Evolutionary conservation across 1,284 basidiomycete species (phyloP), one percentile per base, ranked within the genome.

Genomic region (Meira nashicola): DNA sequence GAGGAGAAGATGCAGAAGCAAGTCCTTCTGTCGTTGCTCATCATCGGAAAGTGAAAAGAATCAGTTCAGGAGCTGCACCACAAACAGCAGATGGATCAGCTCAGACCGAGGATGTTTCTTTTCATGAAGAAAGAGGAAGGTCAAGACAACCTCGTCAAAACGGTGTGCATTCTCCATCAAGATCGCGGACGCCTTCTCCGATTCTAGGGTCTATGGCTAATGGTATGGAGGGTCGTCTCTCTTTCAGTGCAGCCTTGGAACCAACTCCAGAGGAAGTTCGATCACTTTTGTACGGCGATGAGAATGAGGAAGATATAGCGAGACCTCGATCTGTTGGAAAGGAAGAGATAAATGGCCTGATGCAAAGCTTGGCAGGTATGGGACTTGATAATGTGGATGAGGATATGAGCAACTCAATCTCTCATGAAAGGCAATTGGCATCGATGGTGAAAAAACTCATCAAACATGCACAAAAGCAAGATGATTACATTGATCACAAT

Each of bases 141-240:
- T 19, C 14, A 19, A 23, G 25, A 37, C 17, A 39, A 10, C 17
- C 11, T 54, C 19, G 19, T 28, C 12, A 56, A 25, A 39, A 38
- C 37, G 21, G 11, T 33, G 41, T 2, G 7, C 40, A 23, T 23
- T 43, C 54, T 15, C 25, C 54, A 28, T 47, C 54, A 14, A 60
- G 68, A 48, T 70, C 71, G n/a, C 65, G 64, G 39, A 76, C 72
- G 5, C 74, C 72, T 11, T 73, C 71, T 15, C 74, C 74, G 39
- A 70, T 74, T 33, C 60, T 76, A 21, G 73, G 73, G 2, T 55
- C 62, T 19, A 23, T 48, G 46, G 12, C 23, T 21, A 8, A 8
- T 4, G 46, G 12, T 3, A 58, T 59, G 39, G 57, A 63, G 8
- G 72, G 74, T 12, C 74, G 73, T 41, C 66, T 73, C 39, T 70